A percentile compares a stretch with the other conserved stretches of the same genome.
phyloP scores from a whole-genome alignment of 2,329 filamentous ascomycete species.

The Exophiala alcalophila region DNA sequence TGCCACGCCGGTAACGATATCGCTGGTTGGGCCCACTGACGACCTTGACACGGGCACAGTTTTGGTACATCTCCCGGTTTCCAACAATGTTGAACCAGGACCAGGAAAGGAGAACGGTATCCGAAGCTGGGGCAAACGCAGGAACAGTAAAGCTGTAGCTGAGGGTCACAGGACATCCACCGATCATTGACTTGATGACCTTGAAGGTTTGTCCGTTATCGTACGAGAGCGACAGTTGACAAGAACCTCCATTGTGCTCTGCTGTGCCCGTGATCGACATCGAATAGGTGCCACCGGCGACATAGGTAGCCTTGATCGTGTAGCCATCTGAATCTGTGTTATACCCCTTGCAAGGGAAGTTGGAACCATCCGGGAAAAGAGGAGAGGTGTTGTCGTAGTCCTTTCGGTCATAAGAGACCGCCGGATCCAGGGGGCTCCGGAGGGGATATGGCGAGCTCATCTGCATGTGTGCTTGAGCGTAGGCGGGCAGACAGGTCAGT shows the following conservation, averaged over 20 bases:
- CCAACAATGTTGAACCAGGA: conserved; percentile 73
- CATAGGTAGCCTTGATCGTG: conserved; percentile 58
- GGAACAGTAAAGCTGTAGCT: conserved; percentile 67
- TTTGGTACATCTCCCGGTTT: conserved; percentile 85
- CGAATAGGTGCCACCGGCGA: conserved; percentile 60
- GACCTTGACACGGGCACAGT: conserved; percentile 71
- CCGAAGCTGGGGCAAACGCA: conserved; percentile 54
- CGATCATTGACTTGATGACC: conserved; percentile 63
- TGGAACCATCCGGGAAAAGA: conserved; percentile 56
- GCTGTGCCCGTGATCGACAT: conserved; percentile 63
- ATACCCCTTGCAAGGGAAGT: conserved; percentile 76
- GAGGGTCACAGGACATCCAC: conserved; percentile 52
- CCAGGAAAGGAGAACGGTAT: conserved; percentile 69
- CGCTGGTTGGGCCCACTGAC: conserved; percentile 28
- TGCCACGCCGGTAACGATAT: conserved; percentile 16
- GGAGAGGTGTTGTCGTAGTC: conserved; percentile 74
- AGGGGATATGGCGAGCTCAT: conserved; percentile 56
- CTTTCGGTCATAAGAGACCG: conserved; percentile 44
- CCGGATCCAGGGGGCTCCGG: conserved; percentile 50
- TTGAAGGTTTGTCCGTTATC: conserved; percentile 68
- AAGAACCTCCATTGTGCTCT: conserved; percentile 67
- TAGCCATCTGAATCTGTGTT: conserved; percentile 46
- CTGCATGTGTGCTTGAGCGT: conserved; percentile 50
- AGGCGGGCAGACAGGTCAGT: conserved; percentile 23
- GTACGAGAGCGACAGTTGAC: conserved; percentile 72